Percentiles rank a stretch among this genome's conserved stretches.
phyloP scores from a whole-genome alignment of 805 yeast species.

The Pichia eremophila region DNA sequence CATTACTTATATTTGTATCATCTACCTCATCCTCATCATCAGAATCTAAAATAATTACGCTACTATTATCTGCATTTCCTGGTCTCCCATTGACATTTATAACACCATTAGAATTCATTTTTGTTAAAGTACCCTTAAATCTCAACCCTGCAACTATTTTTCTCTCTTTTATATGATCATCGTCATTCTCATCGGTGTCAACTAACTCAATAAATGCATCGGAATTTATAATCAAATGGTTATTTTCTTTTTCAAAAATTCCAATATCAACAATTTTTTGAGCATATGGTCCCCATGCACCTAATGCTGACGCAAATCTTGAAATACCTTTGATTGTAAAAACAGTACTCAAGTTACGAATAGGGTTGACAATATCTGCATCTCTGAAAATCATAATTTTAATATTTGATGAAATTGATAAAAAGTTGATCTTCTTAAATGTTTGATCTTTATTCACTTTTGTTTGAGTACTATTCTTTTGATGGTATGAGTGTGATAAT shows the following conservation, averaged over 20 bases:
- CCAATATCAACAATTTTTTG: constrained; percentile 54
- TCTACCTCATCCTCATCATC: constrained; percentile 8
- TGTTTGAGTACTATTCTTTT: background rate
- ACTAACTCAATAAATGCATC: constrained; percentile 14
- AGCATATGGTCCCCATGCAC: constrained; percentile 69
- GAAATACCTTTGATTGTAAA: constrained; percentile 54
- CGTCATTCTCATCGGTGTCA: constrained; percentile 6
- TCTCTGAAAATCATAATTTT: constrained; percentile 5
- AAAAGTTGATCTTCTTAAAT: background rate
- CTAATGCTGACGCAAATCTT: constrained; percentile 51
- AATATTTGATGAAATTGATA: background rate
- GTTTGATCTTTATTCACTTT: background rate
- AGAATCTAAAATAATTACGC: background rate
- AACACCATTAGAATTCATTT: constrained; percentile 10
- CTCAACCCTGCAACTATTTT: constrained; percentile 41
- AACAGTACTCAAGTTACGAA: constrained; percentile 43
- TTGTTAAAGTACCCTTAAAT: constrained; percentile 54
- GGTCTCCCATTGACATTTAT: background rate
- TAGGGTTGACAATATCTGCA: constrained; percentile 19
- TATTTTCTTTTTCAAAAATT: constrained; percentile 41
- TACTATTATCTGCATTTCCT: background rate
- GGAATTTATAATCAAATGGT: constrained; percentile 32
- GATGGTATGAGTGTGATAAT: constrained; percentile 24
- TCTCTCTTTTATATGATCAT: constrained; percentile 13
- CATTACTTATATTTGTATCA: constrained; percentile 3